A percentile compares a stretch with the other conserved stretches of the same genome.
These are phyloP conservation scores for Orbilia brochopaga DNA, from an alignment of 2,329 filamentous ascomycete genomes.

Conservation along the genomic window DNA sequence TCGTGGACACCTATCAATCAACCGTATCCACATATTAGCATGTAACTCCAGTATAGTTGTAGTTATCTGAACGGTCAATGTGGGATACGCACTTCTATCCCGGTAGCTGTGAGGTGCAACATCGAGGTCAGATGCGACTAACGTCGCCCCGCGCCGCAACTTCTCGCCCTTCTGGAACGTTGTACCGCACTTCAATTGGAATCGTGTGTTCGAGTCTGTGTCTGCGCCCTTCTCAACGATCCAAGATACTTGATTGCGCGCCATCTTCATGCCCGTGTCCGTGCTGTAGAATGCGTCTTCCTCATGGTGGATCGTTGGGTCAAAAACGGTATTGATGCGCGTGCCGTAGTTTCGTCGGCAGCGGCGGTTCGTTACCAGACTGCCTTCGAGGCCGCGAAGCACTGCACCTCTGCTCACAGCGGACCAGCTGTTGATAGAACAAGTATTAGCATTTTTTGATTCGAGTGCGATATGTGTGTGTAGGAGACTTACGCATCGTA, in stretches of 20 bases:
- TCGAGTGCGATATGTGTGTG: background rate
- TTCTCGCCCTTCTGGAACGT: slow-evolving; percentile 50
- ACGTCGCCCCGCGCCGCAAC: slow-evolving; percentile 41
- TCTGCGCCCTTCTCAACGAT: slow-evolving; percentile 48
- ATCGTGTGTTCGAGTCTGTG: slow-evolving; percentile 44
- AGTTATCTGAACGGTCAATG: too few species aligned
- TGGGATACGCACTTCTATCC: slow-evolving; percentile 36
- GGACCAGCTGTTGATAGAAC: slow-evolving; percentile 31
- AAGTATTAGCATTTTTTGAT: slow-evolving; percentile 7
- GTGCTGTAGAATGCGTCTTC: slow-evolving; percentile 49
- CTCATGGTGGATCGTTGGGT: slow-evolving; percentile 42
- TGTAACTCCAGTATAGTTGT: background rate
- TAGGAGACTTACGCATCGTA: slow-evolving; percentile 41
- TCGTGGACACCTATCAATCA: slow-evolving; percentile 39
- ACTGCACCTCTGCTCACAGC: slow-evolving; percentile 47
- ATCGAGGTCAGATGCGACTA: slow-evolving; percentile 46
- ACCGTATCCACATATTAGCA: slow-evolving; percentile 2
- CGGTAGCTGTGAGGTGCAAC: slow-evolving; percentile 40
- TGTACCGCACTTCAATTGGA: slow-evolving; percentile 44
- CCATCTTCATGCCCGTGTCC: slow-evolving; percentile 50
- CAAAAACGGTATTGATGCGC: slow-evolving; percentile 44
- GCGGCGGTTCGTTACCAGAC: slow-evolving; percentile 40
- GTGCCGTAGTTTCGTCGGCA: slow-evolving; percentile 49
- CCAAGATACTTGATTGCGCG: slow-evolving; percentile 48
- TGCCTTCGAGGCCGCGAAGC: slow-evolving; percentile 37